A percentile compares a stretch with the other conserved stretches of the same genome.
phyloP scores from a whole-genome alignment of 2,329 filamentous ascomycete genomes.

The Colletotrichum liaoningense region DNA sequence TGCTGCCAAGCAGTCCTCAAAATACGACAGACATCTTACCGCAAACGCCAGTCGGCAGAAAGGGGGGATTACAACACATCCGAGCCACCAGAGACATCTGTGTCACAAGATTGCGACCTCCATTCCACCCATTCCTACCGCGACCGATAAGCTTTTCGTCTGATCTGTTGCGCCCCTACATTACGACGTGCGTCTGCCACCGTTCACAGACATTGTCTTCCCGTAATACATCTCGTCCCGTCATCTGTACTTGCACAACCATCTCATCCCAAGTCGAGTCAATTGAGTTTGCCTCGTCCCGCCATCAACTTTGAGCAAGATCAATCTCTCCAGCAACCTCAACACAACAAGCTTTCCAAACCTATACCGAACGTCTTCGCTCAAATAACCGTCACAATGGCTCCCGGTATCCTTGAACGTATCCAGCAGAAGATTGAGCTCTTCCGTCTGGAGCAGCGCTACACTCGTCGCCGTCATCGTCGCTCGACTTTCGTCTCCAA shows the following conservation, averaged over 20 bases:
- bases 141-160: conserved; percentile 32
- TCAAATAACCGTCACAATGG: conserved; percentile 47
- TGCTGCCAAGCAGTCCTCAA: not conserved
- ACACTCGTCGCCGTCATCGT: conserved; percentile 87
- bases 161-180: conserved; percentile 5
- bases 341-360: not conserved
- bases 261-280: not conserved
- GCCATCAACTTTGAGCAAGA: not conserved
- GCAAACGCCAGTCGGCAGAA: conserved; percentile 7
- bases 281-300: conserved; percentile 14
- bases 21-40: conserved; percentile 6
- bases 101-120: conserved; percentile 27
- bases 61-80: conserved; percentile 4
- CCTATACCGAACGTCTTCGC: not conserved
- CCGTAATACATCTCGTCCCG: not conserved
- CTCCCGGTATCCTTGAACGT: conserved; percentile 66
- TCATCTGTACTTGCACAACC: conserved; percentile 5
- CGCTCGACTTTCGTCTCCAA: conserved; percentile 91
- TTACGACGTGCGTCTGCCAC: conserved; percentile 14
- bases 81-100: conserved; percentile 28
- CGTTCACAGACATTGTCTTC: not conserved
- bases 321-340: not conserved
- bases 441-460: conserved; percentile 94
- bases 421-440: conserved; percentile 83
- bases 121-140: conserved; percentile 13